Base-by-base conservation (phyloP, 352 stramenopile genomes). In the Globisporangium echinulatum region DNA sequence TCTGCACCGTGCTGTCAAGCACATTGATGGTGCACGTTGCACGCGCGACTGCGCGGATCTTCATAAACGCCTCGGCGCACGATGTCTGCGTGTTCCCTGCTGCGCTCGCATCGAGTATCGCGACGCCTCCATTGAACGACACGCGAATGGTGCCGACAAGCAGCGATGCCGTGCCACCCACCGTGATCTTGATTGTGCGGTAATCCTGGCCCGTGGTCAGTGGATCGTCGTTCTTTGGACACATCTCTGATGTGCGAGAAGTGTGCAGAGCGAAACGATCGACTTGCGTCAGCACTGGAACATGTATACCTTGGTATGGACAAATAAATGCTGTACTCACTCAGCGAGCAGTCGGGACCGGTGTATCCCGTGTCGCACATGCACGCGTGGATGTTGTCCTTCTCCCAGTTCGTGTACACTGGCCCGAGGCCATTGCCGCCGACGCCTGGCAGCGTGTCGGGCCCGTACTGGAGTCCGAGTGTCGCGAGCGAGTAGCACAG, bases 371-470 rank as follows among this genome's bases (percentile, higher is more conserved):
- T 76, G 64, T 96, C 88, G 58, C 88, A 97, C 54, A 88, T 72
- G 61, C 88, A 97, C 7, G 69, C 66, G 5, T 75, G 84, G 58
- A 93, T 79, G 57, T 71, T 85, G 58, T 91, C 68, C 37, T 82
- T 90, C 56, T 96, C 87, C 87, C 87, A 96, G 66, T 96, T 96
- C 0, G 70, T 70, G 59, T 96, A 96, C 40, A 61, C 64, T 4
- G 72, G 79, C 1, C 77, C 83, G 11, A 78, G 44, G 4, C 79
- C 81, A 19, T 77, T 66, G 8, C 74, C 72, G 43, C 49, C 74
- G 5, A 72, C 50, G 1, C 66, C 61, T 48, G 77, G 66, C 3
- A 68, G 38, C 0, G 75, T 70, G 33, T 80, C 68, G 3, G 77
- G 71, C 0, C 79, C 77, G 44, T 87, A 87, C 49, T 76, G 52